Percentiles rank a stretch among this genome's conserved stretches.
Evolutionary conservation across 2,329 filamentous ascomycete genomes (phyloP).

Genomic region (Diplodia mutila): DNA sequence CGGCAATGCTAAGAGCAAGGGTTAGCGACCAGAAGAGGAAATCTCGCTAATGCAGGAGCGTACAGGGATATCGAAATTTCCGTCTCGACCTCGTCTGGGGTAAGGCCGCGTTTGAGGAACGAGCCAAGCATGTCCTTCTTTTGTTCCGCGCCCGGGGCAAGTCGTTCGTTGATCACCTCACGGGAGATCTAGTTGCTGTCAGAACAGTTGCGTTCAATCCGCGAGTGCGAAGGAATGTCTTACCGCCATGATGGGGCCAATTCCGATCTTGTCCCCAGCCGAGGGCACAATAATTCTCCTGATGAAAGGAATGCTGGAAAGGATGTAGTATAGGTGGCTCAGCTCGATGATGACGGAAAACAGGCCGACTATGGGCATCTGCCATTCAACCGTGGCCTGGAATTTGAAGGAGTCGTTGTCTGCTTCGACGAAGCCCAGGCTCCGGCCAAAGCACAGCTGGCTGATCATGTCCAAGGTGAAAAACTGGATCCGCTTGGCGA

Average conservation of each 20-base stretch:
- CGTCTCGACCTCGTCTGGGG: constrained; percentile 47
- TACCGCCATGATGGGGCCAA: constrained; percentile 30
- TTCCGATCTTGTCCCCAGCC: constrained; percentile 23
- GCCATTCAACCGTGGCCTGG: constrained; percentile 39
- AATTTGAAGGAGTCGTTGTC: constrained; percentile 54
- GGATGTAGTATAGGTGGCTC: constrained; percentile 7
- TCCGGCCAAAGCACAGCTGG: constrained; percentile 46
- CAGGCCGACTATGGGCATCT: constrained; percentile 20
- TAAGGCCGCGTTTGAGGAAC: constrained; percentile 51
- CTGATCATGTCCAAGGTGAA: constrained; percentile 50
- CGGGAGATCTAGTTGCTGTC: constrained; percentile 36
- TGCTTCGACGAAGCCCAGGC: constrained; percentile 54
- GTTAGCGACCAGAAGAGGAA: constrained; percentile 7
- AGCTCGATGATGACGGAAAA: constrained; percentile 18
- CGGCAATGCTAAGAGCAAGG: constrained; percentile 32
- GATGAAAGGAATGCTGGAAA: constrained; percentile 11
- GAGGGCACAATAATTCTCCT: constrained; percentile 13
- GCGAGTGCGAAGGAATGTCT: background rate
- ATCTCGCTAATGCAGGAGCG: constrained; percentile 18
- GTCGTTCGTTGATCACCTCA: constrained; percentile 52
- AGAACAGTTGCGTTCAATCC: background rate
- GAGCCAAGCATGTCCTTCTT: constrained; percentile 57
- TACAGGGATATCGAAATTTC: constrained; percentile 56
- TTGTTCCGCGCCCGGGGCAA: constrained; percentile 49
- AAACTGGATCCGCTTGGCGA: constrained; percentile 42